Evolutionary conservation across 192 early-diverging fungal genomes (phyloP).

Genomic region (Coemansia furcata): DNA sequence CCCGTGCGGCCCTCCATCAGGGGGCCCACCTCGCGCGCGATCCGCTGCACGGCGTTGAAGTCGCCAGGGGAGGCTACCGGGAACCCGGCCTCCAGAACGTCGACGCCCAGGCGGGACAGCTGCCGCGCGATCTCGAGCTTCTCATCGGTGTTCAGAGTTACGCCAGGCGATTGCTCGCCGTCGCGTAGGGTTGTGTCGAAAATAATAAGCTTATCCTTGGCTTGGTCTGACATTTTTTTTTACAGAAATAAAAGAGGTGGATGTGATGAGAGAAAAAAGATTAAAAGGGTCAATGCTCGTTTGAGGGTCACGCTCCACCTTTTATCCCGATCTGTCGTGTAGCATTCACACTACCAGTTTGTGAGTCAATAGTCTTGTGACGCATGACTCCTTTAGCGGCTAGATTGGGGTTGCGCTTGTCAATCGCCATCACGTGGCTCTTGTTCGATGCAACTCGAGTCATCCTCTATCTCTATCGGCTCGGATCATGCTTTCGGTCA

Average conservation of each 20-base stretch:
- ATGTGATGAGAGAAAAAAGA: too few species aligned
- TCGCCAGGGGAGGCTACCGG: slow-evolving; percentile 92
- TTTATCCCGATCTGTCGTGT: neutral
- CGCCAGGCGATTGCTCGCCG: slow-evolving; percentile 98
- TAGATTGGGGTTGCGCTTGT: neutral
- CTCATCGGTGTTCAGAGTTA: slow-evolving; percentile 87
- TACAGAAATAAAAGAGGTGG: neutral
- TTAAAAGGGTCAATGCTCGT: neutral
- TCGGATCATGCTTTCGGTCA: neutral
- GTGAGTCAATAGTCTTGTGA: too few species aligned
- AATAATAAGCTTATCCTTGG: slow-evolving; percentile 80
- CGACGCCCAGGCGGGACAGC: slow-evolving; percentile 90
- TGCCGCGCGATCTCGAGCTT: slow-evolving; percentile 94
- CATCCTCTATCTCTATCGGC: neutral
- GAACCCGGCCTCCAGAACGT: slow-evolving; percentile 95
- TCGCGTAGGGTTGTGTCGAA: slow-evolving; percentile 97
- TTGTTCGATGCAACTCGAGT: neutral
- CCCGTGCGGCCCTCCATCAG: slow-evolving; percentile 77
- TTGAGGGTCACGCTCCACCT: neutral
- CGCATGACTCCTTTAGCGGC: too few species aligned
- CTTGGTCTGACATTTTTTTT: slow-evolving; percentile 5
- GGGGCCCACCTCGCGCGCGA: slow-evolving; percentile 88
- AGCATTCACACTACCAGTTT: too few species aligned
- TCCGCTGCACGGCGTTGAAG: slow-evolving; percentile 92
- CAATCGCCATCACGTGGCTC: neutral